Evolutionary conservation across 129 eudicot genomes (phyloP), one percentile per base, ranked within the genome.

Genomic region (Pittosporum tobira): DNA sequence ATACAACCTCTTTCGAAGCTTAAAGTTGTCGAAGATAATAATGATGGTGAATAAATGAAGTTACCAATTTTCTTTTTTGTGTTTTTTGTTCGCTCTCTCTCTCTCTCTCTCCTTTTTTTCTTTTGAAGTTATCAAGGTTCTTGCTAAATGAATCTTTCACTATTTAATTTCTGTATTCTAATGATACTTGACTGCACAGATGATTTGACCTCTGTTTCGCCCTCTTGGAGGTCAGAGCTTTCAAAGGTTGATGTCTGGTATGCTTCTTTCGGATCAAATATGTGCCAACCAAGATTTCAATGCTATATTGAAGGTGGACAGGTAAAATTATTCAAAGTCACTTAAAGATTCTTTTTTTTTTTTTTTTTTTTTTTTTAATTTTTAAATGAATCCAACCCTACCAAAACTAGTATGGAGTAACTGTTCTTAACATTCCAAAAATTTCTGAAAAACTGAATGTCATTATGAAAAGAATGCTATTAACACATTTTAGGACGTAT

Each of bases 261-360:
- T 73, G 96, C 96, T n/a, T 25, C 96, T 44, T 93, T 45, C 75
- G 99, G 99, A 66, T 93, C 99, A 45, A 93, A 93, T 72, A 93
- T 93, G 99, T 73, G 86, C 12, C 62, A 47, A 69, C 49, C 85
- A 64, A 87, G 99, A 59, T 87, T 93, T 60, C 76, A 34, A 21
- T 87, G 99, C 75, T 93, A 93, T 69, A 87, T 93, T 63, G 73
- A 84, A 79, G 99, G 94, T 51, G 99, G 96, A 48, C 94, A 87
- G 99, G 99, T 93, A 79, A 67, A 22, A 53, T 25, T 18, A 28
- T 52, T 48, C 7, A 10, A 54, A 10, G 22, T 46, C 2, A 23
- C 57, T 48, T 18, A 21, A 62, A 10, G 9, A 34, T 30, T 46
- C 19, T 47, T 46, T 47, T 0, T 2, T 8, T n/a, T n/a, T n/a